Evolutionary conservation across 2,329 filamentous ascomycete species (phyloP).

Genomic region (Exserohilum rostratum): DNA sequence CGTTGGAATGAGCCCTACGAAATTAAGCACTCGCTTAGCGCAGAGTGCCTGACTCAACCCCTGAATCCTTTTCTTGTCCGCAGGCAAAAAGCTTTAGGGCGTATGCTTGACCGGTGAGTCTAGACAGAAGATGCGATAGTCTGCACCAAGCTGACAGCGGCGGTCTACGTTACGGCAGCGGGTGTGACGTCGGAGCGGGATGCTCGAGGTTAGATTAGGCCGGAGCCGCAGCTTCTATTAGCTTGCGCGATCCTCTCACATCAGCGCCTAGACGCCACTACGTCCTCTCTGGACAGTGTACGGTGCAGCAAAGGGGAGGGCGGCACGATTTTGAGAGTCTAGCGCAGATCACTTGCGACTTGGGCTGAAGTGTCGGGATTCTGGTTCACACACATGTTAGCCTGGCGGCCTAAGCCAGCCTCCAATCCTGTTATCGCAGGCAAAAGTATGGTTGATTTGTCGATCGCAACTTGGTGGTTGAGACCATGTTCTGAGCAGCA

Average conservation of each 20-base stretch:
- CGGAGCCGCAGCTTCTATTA: neutral
- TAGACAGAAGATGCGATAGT: neutral
- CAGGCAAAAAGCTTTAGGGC: slow-evolving; percentile 29
- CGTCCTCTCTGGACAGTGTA: neutral
- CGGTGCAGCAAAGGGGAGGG: neutral
- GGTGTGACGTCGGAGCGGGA: slow-evolving; percentile 1
- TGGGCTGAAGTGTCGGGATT: no score
- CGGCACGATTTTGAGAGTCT: neutral
- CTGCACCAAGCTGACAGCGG: neutral
- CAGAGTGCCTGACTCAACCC: slow-evolving; percentile 15
- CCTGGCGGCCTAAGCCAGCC: no score
- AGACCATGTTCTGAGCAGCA: no score
- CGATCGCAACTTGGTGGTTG: no score
- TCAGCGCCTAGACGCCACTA: no score
- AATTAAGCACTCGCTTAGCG: slow-evolving; percentile 28
- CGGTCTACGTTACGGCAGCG: neutral
- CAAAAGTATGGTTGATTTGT: no score
- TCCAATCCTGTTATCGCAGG: no score
- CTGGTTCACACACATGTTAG: no score
- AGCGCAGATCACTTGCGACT: neutral
- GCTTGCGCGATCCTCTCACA: no score
- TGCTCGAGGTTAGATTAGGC: slow-evolving; percentile 1
- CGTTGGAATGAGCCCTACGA: slow-evolving; percentile 13
- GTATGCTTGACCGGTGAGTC: slow-evolving; percentile 22
- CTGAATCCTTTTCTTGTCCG: slow-evolving; percentile 11